These are phyloP conservation scores for Blastobotrys raffinosifermentans DNA, from an alignment of 1,139 yeast species.

Conservation along the genomic window DNA sequence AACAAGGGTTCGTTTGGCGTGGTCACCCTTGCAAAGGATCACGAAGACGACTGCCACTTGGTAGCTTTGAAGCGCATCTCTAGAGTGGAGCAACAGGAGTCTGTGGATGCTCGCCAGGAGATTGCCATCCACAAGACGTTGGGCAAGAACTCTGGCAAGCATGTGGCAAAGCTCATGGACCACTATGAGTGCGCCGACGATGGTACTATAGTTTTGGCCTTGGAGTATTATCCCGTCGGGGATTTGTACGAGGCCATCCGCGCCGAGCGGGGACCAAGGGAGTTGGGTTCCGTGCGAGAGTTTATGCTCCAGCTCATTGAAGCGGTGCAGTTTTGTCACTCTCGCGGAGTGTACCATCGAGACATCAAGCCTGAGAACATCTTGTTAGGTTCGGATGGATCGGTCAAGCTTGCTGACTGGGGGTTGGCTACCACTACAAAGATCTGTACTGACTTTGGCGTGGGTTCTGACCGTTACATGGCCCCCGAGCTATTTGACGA, in stretches of 20 bases:
- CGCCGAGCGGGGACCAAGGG: slow-evolving; percentile 64
- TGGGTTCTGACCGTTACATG: slow-evolving; percentile 95
- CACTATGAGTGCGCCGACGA: slow-evolving; percentile 54
- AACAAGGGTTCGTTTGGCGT: slow-evolving; percentile 94
- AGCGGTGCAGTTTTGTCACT: slow-evolving; percentile 75
- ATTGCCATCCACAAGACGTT: slow-evolving; percentile 65
- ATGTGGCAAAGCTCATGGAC: slow-evolving; percentile 65
- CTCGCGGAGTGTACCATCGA: slow-evolving; percentile 69
- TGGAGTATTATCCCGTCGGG: slow-evolving; percentile 88
- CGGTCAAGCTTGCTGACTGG: slow-evolving; percentile 84
- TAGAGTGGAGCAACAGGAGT: slow-evolving; percentile 19
- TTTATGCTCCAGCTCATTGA: slow-evolving; percentile 70
- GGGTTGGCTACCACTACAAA: slow-evolving; percentile 74
- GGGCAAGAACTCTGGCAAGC: slow-evolving; percentile 49
- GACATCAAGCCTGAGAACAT: slow-evolving; percentile 91
- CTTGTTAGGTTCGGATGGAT: slow-evolving; percentile 59
- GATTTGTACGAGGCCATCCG: slow-evolving; percentile 92
- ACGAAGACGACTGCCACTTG: slow-evolving; percentile 41
- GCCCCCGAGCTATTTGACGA: slow-evolving; percentile 76
- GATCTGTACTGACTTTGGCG: slow-evolving; percentile 72
- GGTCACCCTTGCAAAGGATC: slow-evolving; percentile 81
- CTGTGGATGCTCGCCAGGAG: slow-evolving; percentile 68
- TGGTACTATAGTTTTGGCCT: slow-evolving; percentile 48
- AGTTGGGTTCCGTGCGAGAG: slow-evolving; percentile 57
- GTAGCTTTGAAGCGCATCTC: slow-evolving; percentile 83